Evolutionary conservation across 352 stramenopile genomes (phyloP), one percentile per base, ranked within the genome.

Genomic region (Halophytophthora polymorphica): DNA sequence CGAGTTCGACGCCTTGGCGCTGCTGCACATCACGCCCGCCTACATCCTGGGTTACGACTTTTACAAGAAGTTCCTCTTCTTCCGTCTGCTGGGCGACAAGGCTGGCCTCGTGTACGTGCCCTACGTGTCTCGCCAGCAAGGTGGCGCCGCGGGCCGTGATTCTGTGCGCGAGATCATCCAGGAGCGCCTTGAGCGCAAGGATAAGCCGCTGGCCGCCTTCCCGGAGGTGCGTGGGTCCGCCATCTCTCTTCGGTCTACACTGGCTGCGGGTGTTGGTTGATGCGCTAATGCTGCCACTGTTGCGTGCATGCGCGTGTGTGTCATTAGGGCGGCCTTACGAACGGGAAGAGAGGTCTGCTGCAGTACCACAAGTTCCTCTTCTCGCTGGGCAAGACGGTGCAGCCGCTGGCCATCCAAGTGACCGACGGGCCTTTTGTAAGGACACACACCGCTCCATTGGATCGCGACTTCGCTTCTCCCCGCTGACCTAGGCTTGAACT

Each of bases 321-420:
- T 34, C 14, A 23, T 37, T 22, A 83, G 70, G 78, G 78, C 8
- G 78, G 78, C 6, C 64, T 89, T 11, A 87, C 78, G 14, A 89
- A 89, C 25, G 78, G 78, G 5, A 63, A 56, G 37, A 77, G 80
- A 28, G 78, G 78, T 2, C 49, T 89, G 44, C 45, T 89, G 19
- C 78, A 89, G 61, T 89, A 89, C 42, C 76, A 89, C 60, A 89
- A 87, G 58, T 89, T 89, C 48, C 69, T 89, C 14, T 89, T 89
- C 41, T 87, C 75, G 13, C 68, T 89, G 10, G 76, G 65, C 37
- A 81, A 80, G 45, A 68, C 52, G 3, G 58, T 89, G 39, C 78
- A 89, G 34, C 78, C 78, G 34, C 66, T 89, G 19, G 73, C 76
- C 14, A 81, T 89, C 36, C 67, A 70, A 22, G 78, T 63, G 10